Evolutionary conservation across 129 eudicot genomes (phyloP), one percentile per base, ranked within the genome.

Genomic region (Smallanthus sonchifolius): DNA sequence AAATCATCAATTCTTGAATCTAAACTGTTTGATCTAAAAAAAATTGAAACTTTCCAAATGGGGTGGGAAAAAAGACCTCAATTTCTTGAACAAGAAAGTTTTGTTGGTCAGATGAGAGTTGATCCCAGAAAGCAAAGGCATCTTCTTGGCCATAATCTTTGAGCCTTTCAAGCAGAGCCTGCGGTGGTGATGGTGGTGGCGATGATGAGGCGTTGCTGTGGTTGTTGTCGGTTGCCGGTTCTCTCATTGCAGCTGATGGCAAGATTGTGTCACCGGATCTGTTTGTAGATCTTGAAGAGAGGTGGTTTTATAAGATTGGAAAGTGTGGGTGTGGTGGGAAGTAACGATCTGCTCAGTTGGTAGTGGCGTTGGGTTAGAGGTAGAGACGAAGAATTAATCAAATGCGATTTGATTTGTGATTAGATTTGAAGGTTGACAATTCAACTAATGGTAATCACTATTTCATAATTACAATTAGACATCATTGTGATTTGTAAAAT

Each of bases 81-180:
- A 95, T 83, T 67, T 95, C 97, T 78, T 81, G 84, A 76, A 95
- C 80, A 70, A 95, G 97, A 59, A 84, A 79, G 63, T 87, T 77
- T n/a, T 95, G 97, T 67, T 95, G 90, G 40, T 88, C 86, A 9
- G 85, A 63, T 9, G 99, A 88, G 69, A 95, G 95, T 72, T 95
- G 90, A 51, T 88, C 96, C 99, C 99, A 95, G 63, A 88, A 88
- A 54, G 97, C 88, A 83, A 95, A 91, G 30, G 76, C 92, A 37
- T 95, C 94, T 86, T 95, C 99, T 72, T 95, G 97, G 34, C 97
- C 97, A 75, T 95, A 95, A 84, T 95, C 99, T 82, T 95, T 95
- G 82, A 95, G 94, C 44, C 99, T 74, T 79, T 95, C 99, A 3
- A 95, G 83, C 66, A 95, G 75, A 0, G 85, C 83, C 28, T 86